Conservation (phyloP, 345 rosid genomes). For the Hypericum androsaemum region DNA sequence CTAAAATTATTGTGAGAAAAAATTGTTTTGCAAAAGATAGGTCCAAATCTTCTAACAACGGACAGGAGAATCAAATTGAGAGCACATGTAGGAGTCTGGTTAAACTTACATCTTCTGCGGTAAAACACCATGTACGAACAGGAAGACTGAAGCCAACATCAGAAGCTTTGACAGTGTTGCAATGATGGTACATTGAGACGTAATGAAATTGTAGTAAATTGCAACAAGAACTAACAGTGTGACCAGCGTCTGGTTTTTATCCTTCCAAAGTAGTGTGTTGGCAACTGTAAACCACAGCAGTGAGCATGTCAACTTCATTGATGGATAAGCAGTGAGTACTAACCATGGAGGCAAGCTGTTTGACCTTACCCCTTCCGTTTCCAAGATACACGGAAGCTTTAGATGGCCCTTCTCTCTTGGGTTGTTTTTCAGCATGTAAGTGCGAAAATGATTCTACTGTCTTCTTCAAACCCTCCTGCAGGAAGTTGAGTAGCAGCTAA, state of each 20-base stretch:
- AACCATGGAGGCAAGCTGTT: neutral
- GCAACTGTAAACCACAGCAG: conserved; percentile 57
- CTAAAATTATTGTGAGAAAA: too few relatives aligned
- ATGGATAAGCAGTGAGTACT: neutral
- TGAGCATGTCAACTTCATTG: conserved; percentile 5
- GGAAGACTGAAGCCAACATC: conserved; percentile 37
- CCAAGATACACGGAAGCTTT: conserved; percentile 71
- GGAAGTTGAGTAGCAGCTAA: neutral
- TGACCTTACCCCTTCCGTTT: conserved; percentile 55
- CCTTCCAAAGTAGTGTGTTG: conserved; percentile 80
- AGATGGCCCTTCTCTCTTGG: conserved; percentile 69
- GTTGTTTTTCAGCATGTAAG: conserved; percentile 47
- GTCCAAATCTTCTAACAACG: neutral
- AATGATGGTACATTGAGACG: conserved; percentile 47
- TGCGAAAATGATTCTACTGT: conserved; percentile 74
- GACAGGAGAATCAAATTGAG: conserved; percentile 3
- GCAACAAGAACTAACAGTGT: conserved; percentile 41
- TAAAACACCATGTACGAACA: conserved; percentile 68
- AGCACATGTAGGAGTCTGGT: conserved; percentile 8
- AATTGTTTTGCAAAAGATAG: neutral
- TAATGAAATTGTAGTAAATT: conserved; percentile 61
- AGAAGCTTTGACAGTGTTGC: conserved; percentile 62
- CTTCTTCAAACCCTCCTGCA: conserved; percentile 75
- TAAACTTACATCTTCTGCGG: conserved; percentile 69
- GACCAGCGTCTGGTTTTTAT: conserved; percentile 45